These are phyloP conservation scores for Fimicolochytrium jonesii DNA, from an alignment of 192 early-diverging fungal species.

Conservation along the genomic window DNA sequence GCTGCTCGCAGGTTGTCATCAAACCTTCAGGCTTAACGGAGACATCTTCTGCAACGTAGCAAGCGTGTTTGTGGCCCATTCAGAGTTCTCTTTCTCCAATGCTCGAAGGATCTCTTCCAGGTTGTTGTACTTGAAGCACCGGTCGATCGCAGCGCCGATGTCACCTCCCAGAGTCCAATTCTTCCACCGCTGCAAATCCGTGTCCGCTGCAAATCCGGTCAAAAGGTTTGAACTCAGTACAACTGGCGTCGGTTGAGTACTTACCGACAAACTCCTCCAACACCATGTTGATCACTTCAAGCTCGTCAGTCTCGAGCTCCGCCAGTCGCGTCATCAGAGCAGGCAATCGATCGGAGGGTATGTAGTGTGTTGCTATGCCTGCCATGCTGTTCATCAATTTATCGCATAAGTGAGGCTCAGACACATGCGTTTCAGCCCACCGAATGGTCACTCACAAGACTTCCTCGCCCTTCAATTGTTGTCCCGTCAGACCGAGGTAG, in stretches of 20 bases:
- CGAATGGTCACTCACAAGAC: conserved; percentile 58
- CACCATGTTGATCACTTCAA: conserved; percentile 74
- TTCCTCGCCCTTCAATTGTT: conserved; percentile 73
- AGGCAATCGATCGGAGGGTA: conserved; percentile 79
- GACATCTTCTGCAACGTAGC: conserved; percentile 63
- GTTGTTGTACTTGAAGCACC: conserved; percentile 78
- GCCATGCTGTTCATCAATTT: conserved; percentile 55
- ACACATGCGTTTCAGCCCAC: no score
- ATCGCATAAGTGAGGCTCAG: no score
- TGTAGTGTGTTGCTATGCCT: conserved; percentile 95
- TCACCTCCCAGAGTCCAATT: conserved; percentile 48
- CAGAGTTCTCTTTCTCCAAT: conserved; percentile 65
- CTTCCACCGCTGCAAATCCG: conserved; percentile 18
- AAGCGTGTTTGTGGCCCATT: conserved; percentile 69
- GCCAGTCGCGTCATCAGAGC: conserved; percentile 75
- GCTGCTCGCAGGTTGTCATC: not conserved
- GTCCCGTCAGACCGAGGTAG: conserved; percentile 87
- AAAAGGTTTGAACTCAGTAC: not conserved
- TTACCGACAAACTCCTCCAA: conserved; percentile 89
- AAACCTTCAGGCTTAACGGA: conserved; percentile 76
- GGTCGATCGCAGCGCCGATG: conserved; percentile 65
- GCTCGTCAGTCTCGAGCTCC: conserved; percentile 72
- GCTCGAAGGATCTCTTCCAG: conserved; percentile 81
- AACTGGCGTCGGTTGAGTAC: conserved; percentile 4
- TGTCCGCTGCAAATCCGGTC: not conserved